phyloP scores from a whole-genome alignment of 2,329 filamentous ascomycete species.

The Aureobasidium mangrovei region DNA sequence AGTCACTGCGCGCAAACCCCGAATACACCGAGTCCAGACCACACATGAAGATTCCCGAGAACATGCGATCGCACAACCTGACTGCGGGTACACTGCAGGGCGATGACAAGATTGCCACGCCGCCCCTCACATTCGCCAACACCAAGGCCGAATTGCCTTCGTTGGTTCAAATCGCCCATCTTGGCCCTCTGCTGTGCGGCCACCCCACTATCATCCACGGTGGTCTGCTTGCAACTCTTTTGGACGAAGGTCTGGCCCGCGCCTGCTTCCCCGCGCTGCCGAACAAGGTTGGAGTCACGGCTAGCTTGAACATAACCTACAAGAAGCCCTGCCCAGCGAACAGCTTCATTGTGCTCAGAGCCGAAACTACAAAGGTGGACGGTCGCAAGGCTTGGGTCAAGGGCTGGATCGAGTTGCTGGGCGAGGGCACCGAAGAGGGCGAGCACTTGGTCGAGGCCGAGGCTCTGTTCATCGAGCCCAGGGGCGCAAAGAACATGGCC shows the following conservation, averaged over 20 bases:
- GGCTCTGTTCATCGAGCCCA: constrained; percentile 82
- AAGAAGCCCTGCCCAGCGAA: constrained; percentile 68
- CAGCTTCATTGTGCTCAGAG: constrained; percentile 67
- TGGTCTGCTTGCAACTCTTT: constrained; percentile 79
- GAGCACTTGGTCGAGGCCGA: constrained; percentile 71
- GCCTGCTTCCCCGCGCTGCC: constrained; percentile 85
- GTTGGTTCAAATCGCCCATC: constrained; percentile 61
- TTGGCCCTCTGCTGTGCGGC: constrained; percentile 74
- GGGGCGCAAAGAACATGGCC: constrained; percentile 54
- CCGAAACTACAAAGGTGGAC: constrained; percentile 74
- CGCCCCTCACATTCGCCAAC: constrained; percentile 63
- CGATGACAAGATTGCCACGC: constrained; percentile 66
- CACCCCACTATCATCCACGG: constrained; percentile 89
- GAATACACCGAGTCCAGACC: constrained; percentile 69
- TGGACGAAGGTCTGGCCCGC: constrained; percentile 81
- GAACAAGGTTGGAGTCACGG: constrained; percentile 77
- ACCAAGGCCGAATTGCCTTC: constrained; percentile 43
- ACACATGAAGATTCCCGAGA: constrained; percentile 72
- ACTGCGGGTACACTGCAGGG: constrained; percentile 74
- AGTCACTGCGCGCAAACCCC: constrained; percentile 56
- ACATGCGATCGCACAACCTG: constrained; percentile 63
- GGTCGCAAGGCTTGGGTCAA: constrained; percentile 92
- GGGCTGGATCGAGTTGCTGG: constrained; percentile 74
- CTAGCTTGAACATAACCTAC: constrained; percentile 75
- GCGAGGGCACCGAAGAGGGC: constrained; percentile 37